Conservation (phyloP, 495 filamentous ascomycete genomes). For the Penicillium ucsense region DNA sequence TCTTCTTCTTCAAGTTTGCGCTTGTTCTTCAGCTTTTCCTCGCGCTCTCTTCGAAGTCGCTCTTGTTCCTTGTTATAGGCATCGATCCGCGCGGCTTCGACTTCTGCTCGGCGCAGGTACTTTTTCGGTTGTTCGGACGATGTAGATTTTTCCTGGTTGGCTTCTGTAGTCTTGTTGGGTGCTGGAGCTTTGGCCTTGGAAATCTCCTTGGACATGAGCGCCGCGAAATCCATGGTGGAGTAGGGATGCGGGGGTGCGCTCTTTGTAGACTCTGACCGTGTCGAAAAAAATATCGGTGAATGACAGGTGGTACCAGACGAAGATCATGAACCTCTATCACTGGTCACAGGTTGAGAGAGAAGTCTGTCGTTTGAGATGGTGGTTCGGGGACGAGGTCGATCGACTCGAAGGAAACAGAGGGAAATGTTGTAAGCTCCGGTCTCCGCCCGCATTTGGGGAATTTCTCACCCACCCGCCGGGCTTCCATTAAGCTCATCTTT, state of each 20-base stretch:
- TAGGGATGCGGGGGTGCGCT: not conserved
- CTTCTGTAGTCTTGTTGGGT: conserved; percentile 17
- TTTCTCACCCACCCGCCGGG: conserved; percentile 2
- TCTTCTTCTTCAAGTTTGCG: conserved; percentile 89
- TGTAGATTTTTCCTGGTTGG: conserved; percentile 12
- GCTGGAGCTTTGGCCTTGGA: conserved; percentile 55
- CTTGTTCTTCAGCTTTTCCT: conserved; percentile 59
- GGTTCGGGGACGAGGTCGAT: no score
- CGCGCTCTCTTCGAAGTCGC: conserved; percentile 54
- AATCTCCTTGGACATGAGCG: conserved; percentile 84
- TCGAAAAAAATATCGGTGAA: no score
- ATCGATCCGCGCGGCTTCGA: conserved; percentile 72
- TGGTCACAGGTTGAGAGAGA: no score
- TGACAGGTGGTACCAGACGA: no score
- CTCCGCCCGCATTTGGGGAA: conserved; percentile 6
- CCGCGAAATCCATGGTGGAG: conserved; percentile 80
- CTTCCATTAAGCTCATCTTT: not conserved
- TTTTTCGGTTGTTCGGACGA: conserved; percentile 48
- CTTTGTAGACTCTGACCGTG: not conserved
- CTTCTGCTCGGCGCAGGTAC: conserved; percentile 77
- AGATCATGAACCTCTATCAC: no score
- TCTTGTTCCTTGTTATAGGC: conserved; percentile 75
- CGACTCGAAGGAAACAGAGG: not conserved
- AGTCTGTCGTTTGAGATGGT: no score
- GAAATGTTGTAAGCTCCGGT: conserved; percentile 6